A percentile compares a stretch with the other conserved stretches of the same genome.
These are phyloP conservation scores for Domatiomyces globalis DNA, from an alignment of 2,329 filamentous ascomycete species.

Conservation along the genomic window DNA sequence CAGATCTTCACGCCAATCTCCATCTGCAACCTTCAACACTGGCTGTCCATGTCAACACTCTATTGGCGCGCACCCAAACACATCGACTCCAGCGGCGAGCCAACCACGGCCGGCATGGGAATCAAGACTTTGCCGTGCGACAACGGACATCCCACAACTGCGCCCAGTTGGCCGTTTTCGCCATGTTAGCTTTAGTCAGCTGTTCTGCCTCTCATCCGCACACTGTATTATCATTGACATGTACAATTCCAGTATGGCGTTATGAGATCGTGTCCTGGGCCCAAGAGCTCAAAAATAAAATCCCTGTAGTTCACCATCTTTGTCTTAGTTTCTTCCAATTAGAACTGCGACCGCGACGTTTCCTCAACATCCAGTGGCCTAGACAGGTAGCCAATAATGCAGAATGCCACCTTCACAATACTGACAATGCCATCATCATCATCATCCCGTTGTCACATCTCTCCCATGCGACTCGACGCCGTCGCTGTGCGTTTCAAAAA, in stretches of 20 bases:
- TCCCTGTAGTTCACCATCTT: no score
- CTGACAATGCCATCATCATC: background rate
- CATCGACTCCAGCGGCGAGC: background rate
- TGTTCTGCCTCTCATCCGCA: background rate
- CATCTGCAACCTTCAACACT: background rate
- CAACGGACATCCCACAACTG: background rate
- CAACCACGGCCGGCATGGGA: background rate
- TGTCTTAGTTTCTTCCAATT: no score
- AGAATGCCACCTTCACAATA: background rate
- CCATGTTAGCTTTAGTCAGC: background rate
- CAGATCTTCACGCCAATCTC: background rate
- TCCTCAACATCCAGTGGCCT: background rate
- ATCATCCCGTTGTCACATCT: no score
- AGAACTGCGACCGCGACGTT: background rate
- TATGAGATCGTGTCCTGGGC: background rate
- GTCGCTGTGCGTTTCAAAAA: no score
- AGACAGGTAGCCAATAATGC: background rate
- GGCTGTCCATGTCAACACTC: background rate
- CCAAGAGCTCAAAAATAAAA: background rate
- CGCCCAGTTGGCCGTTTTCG: background rate
- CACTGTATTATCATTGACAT: background rate
- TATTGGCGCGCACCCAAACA: background rate
- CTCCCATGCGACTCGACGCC: no score
- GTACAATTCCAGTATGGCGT: background rate
- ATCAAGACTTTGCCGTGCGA: background rate